Evolutionary conservation across 257 asterid species (phyloP).

Genomic region (Solanum tarijense): DNA sequence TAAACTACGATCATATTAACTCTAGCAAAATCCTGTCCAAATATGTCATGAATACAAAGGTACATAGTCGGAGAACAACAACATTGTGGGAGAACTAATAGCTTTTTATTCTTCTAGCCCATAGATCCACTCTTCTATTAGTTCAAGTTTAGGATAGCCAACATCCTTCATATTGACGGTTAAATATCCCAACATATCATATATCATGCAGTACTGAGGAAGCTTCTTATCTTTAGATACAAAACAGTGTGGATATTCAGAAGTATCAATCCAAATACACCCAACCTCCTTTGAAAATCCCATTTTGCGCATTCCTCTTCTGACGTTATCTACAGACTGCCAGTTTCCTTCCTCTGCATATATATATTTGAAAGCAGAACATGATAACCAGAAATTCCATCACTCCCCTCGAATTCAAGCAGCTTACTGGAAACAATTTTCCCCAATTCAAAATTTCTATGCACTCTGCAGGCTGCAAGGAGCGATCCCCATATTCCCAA

Average conservation of each 20-base stretch:
- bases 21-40: not conserved
- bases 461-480: slow-evolving; percentile 63
- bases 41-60: not conserved
- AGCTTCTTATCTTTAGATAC: slow-evolving; percentile 49
- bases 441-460: slow-evolving; percentile 59
- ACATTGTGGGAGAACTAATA: not conserved
- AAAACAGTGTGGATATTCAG: slow-evolving; percentile 38
- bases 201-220: slow-evolving; percentile 32
- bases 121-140: slow-evolving; percentile 18
- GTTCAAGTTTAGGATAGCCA: slow-evolving; percentile 25
- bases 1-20: not conserved
- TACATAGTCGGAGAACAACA: not conserved
- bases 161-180: slow-evolving; percentile 50
- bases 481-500: slow-evolving; percentile 76
- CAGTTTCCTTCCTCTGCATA: slow-evolving; percentile 84
- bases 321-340: slow-evolving; percentile 45
- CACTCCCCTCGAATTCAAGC: slow-evolving; percentile 44
- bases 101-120: slow-evolving; percentile 5
- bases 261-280: slow-evolving; percentile 72
- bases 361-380: slow-evolving; percentile 67
- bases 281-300: slow-evolving; percentile 67
- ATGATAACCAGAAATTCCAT: slow-evolving; percentile 40
- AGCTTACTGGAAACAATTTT: slow-evolving; percentile 64
- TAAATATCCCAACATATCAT: slow-evolving; percentile 39
- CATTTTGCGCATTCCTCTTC: slow-evolving; percentile 52